A percentile compares a stretch with the other conserved stretches of the same genome.
phyloP scores from a whole-genome alignment of 129 eudicot genomes.

The Lactuca sativa region DNA sequence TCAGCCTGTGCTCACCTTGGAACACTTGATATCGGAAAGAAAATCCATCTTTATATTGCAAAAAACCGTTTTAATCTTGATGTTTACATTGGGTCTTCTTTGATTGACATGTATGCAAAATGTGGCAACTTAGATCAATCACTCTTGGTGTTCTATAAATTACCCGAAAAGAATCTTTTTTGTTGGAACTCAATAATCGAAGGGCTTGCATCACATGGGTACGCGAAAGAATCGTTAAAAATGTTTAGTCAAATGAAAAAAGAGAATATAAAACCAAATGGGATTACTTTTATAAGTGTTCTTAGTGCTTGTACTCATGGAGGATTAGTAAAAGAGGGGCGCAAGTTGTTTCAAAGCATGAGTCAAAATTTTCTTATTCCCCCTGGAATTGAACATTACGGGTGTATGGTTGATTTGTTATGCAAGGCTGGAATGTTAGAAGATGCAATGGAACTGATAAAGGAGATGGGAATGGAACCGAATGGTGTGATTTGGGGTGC shows the following conservation, averaged over 20 bases:
- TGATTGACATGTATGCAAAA: slow-evolving; percentile 90
- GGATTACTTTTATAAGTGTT: slow-evolving; percentile 69
- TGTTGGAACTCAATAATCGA: slow-evolving; percentile 90
- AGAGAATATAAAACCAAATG: slow-evolving; percentile 60
- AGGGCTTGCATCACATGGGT: slow-evolving; percentile 76
- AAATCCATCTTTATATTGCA: slow-evolving; percentile 51
- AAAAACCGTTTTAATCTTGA: slow-evolving; percentile 41
- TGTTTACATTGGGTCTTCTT: slow-evolving; percentile 74
- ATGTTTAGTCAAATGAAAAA: slow-evolving; percentile 58
- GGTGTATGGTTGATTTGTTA: slow-evolving; percentile 85
- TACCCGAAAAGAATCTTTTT: slow-evolving; percentile 66
- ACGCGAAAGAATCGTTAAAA: slow-evolving; percentile 58
- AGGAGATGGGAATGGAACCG: slow-evolving; percentile 72
- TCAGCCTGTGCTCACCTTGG: slow-evolving; percentile 86
- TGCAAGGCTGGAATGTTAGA: slow-evolving; percentile 71
- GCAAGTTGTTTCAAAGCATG: slow-evolving; percentile 33
- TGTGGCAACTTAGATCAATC: slow-evolving; percentile 68
- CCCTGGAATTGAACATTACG: slow-evolving; percentile 76
- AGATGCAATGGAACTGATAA: slow-evolving; percentile 62
- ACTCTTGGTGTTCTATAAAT: slow-evolving; percentile 59
- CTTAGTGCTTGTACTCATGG: slow-evolving; percentile 85
- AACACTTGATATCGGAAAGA: slow-evolving; percentile 61
- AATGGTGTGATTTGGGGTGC: slow-evolving; percentile 90
- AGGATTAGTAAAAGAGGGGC: slow-evolving; percentile 59
- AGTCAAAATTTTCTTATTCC: slow-evolving; percentile 39